Base-by-base conservation (phyloP, 495 filamentous ascomycete species). In the Hapsidospora chrysogenum region DNA sequence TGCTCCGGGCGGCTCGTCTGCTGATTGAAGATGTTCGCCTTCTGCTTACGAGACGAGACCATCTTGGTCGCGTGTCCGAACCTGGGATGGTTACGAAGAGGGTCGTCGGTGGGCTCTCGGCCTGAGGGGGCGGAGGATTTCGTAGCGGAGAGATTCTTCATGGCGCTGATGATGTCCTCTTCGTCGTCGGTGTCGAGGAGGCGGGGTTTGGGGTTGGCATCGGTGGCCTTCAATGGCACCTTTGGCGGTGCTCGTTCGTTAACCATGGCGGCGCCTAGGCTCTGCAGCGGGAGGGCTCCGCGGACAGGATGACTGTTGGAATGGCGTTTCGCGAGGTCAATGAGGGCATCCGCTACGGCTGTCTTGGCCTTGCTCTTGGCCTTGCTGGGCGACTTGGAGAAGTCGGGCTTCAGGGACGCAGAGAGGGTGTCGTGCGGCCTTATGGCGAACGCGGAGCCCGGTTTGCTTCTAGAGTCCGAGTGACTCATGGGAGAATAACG, bases 1-100 rank as follows among this genome's bases (percentile, higher is more conserved):
- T 60, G 56, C 44, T 66, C 63, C 9, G 60, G 61, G 3, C 59
- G 57, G 27, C 37, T 57, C 39, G 51, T 64, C 11, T 58, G 54
- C 36, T 57, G 50, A 23, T 57, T 51, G 43, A 66, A 66, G 27
- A 62, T 41, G 38, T 57, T 55, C 36, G 37, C 50, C 39, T 52
- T 42, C 36, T n/a, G 34, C 25, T 27, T 16, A 29, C 19, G 38
- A 33, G 36, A 41, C 7, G 46, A 41, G 17, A 28, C 25, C 9
- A 49, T 42, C 34, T 52, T 31, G 3, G 47, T 54, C 13, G 53
- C 42, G 17, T 43, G 52, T 27, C 51, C 49, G 23, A 60, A 59
- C 4, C 29, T 49, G 3, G 54, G 50, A 10, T 29, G 43, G 16
- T 21, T 17, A 23, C 4, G 18, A 27, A 40, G 9, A 42, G 46